Conservation (phyloP, 2,329 filamentous ascomycete species). For the Colletotrichum euphorbiae region DNA sequence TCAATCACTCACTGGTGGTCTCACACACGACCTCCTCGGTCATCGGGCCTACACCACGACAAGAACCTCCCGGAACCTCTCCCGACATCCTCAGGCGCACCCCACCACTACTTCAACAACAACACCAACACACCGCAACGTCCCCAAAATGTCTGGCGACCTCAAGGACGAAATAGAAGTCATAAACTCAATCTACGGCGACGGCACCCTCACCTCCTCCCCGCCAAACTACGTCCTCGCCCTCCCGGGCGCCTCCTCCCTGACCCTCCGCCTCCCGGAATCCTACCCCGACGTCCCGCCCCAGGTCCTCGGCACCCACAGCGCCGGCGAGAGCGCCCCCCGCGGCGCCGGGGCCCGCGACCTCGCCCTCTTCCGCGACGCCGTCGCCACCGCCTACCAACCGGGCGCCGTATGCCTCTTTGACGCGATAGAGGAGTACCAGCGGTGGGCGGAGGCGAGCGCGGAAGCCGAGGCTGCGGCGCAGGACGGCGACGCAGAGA, state of each 20-base stretch:
- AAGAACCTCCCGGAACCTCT: conserved; percentile 1
- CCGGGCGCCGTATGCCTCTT: conserved; percentile 87
- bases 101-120: neutral
- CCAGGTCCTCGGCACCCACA: conserved; percentile 80
- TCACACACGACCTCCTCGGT: neutral
- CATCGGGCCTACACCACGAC: conserved; percentile 1
- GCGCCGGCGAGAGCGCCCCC: conserved; percentile 74
- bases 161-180: conserved; percentile 78
- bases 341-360: conserved; percentile 79
- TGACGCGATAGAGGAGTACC: conserved; percentile 84
- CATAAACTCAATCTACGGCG: conserved; percentile 86
- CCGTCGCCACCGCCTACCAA: conserved; percentile 75
- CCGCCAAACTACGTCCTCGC: conserved; percentile 69
- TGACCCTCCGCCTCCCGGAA: conserved; percentile 75
- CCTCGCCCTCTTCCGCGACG: conserved; percentile 75
- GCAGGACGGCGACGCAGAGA: neutral
- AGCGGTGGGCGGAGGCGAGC: conserved; percentile 39
- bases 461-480: conserved; percentile 30
- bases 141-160: conserved; percentile 36
- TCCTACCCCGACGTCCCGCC: conserved; percentile 83
- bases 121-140: neutral
- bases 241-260: conserved; percentile 70
- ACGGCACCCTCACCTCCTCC: conserved; percentile 66
- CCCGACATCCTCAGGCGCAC: neutral
- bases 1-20: neutral